Percentiles rank a stretch among this genome's conserved stretches.
These are phyloP conservation scores for Aegilops longissima DNA, from an alignment of 176 grass and related monocot genomes.

Conservation along the genomic window DNA sequence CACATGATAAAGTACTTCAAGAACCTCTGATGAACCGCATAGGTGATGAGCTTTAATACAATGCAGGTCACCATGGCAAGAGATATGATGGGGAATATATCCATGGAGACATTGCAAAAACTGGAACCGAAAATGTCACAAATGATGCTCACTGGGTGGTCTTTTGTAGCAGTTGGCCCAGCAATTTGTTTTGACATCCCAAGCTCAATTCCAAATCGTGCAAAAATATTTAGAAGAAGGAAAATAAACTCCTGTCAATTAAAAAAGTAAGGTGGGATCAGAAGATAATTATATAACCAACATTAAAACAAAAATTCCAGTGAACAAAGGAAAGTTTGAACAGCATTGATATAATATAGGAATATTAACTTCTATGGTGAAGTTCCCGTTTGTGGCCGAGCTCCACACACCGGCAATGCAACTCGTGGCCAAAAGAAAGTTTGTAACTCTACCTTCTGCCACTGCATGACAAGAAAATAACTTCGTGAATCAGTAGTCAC, in stretches of 20 bases:
- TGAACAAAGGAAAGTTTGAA: neutral
- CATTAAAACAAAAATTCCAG: constrained; percentile 7
- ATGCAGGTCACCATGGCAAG: constrained; percentile 55
- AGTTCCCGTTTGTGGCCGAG: constrained; percentile 51
- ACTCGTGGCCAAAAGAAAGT: constrained; percentile 87
- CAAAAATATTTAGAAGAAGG: constrained; percentile 71
- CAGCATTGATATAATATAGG: constrained; percentile 7
- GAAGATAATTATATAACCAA: constrained; percentile 34
- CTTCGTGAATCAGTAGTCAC: constrained; percentile 12
- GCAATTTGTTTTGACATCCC: constrained; percentile 84
- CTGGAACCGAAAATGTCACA: constrained; percentile 34
- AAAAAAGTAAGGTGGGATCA: constrained; percentile 32
- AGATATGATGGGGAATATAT: constrained; percentile 58
- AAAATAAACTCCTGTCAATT: constrained; percentile 65
- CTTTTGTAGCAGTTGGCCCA: constrained; percentile 54
- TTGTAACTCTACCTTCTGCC: constrained; percentile 89
- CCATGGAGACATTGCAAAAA: constrained; percentile 47
- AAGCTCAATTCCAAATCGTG: constrained; percentile 68
- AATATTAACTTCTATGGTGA: constrained; percentile 64
- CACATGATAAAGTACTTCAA: constrained; percentile 53
- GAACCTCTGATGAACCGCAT: constrained; percentile 33
- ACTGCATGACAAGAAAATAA: constrained; percentile 53
- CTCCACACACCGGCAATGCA: constrained; percentile 52
- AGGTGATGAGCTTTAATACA: constrained; percentile 44
- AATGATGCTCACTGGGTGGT: constrained; percentile 39